Base-by-base conservation (phyloP, 805 yeast species). In the Vanderwaltozyma tropicalis region DNA sequence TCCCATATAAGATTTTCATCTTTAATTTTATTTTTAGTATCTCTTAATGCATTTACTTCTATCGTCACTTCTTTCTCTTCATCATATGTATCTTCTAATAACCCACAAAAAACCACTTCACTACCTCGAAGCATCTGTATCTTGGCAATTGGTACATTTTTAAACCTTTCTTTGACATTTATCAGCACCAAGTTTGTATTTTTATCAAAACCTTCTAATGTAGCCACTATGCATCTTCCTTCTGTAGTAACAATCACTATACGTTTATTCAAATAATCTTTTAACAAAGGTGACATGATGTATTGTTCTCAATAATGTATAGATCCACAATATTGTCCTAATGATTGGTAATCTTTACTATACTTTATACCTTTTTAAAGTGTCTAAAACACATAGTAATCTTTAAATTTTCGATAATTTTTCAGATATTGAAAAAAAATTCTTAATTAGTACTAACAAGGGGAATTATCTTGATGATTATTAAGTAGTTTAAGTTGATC, bases 191-290 rank as follows among this genome's bases (percentile, higher is more conserved):
- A 49, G 50, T 81, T 81, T 18, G 82, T 72, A 32, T 74, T 65
- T 44, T 76, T 73, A 53, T 81, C 89, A 48, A 65, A 80, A 6
- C 88, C 86, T 45, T 67, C 70, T 14, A 74, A 49, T 16, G 49
- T 60, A 4, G 76, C 79, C 28, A 64, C 51, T 31, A 71, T 64
- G 37, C 69, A 63, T 34, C 73, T 61, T 10, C 80, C 82, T 45
- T 74, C 80, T 6, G 76, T 64, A 3, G 80, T 74, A 32, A 77
- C 59, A 22, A 76, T 67, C 37, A 75, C 69, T 12, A 77, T 77
- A 45, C 62, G 62, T 46, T 69, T 75, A 62, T 50, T 35, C 39
- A 51, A 41, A 41, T 46, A 50, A 32, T 55, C 58, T 39, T 59
- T 56, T 31, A 60, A 40, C 30, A 57, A 43, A 9, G 58, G 55